These are phyloP conservation scores for Arbutus unedo DNA, from an alignment of 148 eudicot genomes.

Conservation along the genomic window DNA sequence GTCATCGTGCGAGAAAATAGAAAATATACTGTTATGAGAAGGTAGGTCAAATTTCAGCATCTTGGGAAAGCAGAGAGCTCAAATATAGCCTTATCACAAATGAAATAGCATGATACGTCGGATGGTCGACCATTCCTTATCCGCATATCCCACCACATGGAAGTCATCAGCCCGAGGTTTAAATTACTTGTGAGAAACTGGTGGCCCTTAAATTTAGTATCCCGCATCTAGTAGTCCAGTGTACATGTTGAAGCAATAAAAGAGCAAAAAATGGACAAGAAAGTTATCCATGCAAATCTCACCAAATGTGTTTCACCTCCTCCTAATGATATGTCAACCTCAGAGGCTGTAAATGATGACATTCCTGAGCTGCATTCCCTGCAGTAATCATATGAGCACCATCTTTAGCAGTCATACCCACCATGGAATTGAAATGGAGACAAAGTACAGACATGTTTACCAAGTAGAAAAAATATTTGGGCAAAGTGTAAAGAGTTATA, in stretches of 20 bases:
- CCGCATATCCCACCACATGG: neutral
- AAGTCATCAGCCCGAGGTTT: neutral
- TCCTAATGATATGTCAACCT: slow-evolving; percentile 65
- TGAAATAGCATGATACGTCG: neutral
- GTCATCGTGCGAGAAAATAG: too few species aligned
- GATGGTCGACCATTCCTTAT: neutral
- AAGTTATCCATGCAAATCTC: slow-evolving; percentile 27
- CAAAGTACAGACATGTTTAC: neutral
- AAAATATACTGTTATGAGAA: neutral
- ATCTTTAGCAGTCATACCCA: neutral
- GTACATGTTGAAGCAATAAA: neutral
- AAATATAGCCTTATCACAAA: neutral
- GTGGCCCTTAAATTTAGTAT: neutral
- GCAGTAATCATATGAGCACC: slow-evolving; percentile 26
- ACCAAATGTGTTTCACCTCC: slow-evolving; percentile 84
- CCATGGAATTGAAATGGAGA: slow-evolving; percentile 3
- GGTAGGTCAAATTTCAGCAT: neutral
- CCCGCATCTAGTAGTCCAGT: neutral
- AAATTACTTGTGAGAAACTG: slow-evolving; percentile 2
- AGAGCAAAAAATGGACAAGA: neutral
- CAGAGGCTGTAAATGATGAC: slow-evolving; percentile 55
- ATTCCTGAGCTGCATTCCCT: slow-evolving; percentile 52
- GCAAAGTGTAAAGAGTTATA: slow-evolving; percentile 6
- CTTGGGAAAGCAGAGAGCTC: neutral
- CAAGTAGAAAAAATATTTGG: neutral